Conservation (phyloP, 331 rosid species). For the Quercus lobata region DNA sequence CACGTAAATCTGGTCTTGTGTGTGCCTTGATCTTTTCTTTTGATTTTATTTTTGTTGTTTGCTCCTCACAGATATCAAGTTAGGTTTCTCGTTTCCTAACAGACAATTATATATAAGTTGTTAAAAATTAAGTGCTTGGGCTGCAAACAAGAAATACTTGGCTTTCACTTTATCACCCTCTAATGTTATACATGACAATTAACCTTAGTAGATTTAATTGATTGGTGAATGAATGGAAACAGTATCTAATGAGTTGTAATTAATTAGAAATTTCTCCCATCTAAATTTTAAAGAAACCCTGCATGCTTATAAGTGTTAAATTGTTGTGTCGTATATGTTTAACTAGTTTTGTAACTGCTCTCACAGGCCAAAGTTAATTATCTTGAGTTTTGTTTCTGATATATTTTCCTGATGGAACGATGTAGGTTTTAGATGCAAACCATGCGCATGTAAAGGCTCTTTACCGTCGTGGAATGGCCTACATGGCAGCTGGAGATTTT, state of each 20-base stretch:
- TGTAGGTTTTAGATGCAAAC: constrained; percentile 88
- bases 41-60: not conserved
- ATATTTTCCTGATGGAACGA: constrained; percentile 14
- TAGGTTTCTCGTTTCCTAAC: no score
- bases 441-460: constrained; percentile 87
- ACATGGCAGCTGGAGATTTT: constrained; percentile 78
- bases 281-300: not conserved
- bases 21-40: not conserved
- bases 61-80: no score
- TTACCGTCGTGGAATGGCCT: constrained; percentile 98
- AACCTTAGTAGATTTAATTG: not conserved
- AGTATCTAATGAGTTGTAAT: not conserved
- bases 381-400: constrained; percentile 2
- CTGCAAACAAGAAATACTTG: not conserved
- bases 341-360: not conserved
- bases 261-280: not conserved
- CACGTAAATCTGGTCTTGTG: not conserved
- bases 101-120: not conserved
- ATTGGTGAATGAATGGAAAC: not conserved
- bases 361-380: not conserved
- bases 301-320: not conserved
- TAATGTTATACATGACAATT: not conserved
- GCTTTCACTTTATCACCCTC: not conserved
- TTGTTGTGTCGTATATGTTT: not conserved
- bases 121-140: not conserved